Percentiles rank a stretch among this genome's conserved stretches.
Evolutionary conservation across 768 basidiomycete species (phyloP).

Genomic region (Rhizopogon rudus): DNA sequence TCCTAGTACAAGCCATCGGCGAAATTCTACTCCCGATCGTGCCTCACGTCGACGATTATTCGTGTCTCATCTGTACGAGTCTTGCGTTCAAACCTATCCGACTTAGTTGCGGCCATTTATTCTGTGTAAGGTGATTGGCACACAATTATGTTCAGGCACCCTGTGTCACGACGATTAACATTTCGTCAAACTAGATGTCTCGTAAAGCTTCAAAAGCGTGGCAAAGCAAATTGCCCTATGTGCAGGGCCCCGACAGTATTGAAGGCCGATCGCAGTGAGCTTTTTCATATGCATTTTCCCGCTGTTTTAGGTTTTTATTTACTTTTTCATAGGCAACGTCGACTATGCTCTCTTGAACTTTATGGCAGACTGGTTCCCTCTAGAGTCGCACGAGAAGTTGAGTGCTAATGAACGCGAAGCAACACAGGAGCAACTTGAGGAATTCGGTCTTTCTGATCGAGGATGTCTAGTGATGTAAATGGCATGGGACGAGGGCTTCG

Average conservation of each 20-base stretch:
- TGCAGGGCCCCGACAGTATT: constrained; percentile 79
- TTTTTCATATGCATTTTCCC: background rate
- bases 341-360: constrained; percentile 79
- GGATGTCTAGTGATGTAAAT: constrained; percentile 39
- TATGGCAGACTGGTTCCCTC: constrained; percentile 91
- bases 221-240: constrained; percentile 73
- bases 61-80: constrained; percentile 82
- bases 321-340: constrained; percentile 52
- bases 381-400: constrained; percentile 71
- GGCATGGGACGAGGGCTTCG: background rate
- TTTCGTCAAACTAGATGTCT: constrained; percentile 45
- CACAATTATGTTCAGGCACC: background rate
- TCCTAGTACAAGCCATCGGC: constrained; percentile 78
- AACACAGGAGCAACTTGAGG: constrained; percentile 59
- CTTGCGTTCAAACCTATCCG: constrained; percentile 93
- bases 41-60: constrained; percentile 78
- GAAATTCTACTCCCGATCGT: constrained; percentile 78
- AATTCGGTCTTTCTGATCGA: constrained; percentile 46
- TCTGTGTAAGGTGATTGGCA: constrained; percentile 52
- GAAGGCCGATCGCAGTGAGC: constrained; percentile 70
- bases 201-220: constrained; percentile 87
- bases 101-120: constrained; percentile 73
- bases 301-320: background rate
- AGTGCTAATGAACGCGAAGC: constrained; percentile 74
- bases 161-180: background rate